Conservation (phyloP, 2,329 filamentous ascomycete species). For the Pyrenochaeta sp. region DNA sequence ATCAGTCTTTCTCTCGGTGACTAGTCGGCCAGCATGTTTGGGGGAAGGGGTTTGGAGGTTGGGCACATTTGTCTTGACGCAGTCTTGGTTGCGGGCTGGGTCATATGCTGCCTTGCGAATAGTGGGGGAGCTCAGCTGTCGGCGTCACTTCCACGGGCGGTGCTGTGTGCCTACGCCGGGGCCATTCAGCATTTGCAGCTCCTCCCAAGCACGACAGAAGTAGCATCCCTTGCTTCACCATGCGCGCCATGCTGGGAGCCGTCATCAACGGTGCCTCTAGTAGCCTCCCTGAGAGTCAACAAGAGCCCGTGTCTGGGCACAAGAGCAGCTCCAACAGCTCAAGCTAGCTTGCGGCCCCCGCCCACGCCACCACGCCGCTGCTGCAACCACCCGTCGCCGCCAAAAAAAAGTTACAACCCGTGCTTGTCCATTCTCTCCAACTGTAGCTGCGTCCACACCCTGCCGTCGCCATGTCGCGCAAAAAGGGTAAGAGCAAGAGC, state of each 20-base stretch:
- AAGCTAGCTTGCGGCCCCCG: not conserved
- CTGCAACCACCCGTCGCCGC: not conserved
- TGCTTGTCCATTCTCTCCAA: not conserved
- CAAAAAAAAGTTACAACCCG: not conserved
- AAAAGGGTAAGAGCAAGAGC: slow-evolving; percentile 38
- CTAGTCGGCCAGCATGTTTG: not conserved
- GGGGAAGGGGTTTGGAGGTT: not conserved
- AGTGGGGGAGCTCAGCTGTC: slow-evolving; percentile 4
- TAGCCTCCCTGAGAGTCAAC: too few relatives aligned
- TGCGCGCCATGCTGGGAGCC: not conserved
- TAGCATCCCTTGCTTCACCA: not conserved
- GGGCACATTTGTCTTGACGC: too few relatives aligned
- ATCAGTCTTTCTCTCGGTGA: not conserved
- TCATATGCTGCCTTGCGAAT: slow-evolving; percentile 16
- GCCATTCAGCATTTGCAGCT: too few relatives aligned
- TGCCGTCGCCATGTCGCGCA: slow-evolving; percentile 32
- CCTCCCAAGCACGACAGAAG: too few relatives aligned
- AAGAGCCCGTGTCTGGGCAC: not conserved
- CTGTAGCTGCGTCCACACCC: not conserved
- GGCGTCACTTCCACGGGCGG: not conserved
- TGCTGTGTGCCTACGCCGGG: too few relatives aligned
- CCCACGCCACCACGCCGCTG: slow-evolving; percentile 3
- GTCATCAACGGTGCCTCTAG: too few relatives aligned
- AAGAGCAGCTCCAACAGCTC: not conserved
- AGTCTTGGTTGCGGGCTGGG: not conserved